Conservation (phyloP, 345 rosid species). For the Eucalyptus sp. region DNA sequence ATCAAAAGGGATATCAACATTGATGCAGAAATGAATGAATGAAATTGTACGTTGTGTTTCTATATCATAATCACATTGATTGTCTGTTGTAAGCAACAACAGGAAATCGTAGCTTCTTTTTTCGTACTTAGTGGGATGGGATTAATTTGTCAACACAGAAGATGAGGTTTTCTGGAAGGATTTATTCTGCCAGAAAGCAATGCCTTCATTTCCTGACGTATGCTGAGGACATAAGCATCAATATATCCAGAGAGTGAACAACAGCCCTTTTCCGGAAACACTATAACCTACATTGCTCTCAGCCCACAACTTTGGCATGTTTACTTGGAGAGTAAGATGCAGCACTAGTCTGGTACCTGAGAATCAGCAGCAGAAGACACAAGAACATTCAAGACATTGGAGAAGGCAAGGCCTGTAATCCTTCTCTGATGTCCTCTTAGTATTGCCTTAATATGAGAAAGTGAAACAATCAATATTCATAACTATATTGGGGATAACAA, state of each 20-base stretch:
- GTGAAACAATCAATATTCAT: no score
- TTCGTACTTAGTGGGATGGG: not conserved
- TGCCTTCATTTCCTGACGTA: not conserved
- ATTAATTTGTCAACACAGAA: not conserved
- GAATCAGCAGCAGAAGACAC: constrained; percentile 82
- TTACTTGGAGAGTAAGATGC: fast-evolving
- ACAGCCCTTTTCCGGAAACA: not conserved
- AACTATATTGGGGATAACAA: no score
- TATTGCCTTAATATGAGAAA: no score
- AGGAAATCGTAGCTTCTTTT: not conserved
- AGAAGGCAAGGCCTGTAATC: constrained; percentile 83
- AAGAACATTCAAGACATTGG: constrained; percentile 47
- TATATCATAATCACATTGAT: fast-evolving
- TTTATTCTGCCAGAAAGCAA: not conserved
- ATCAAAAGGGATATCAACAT: not conserved
- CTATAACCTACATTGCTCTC: not conserved
- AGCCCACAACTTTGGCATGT: not conserved
- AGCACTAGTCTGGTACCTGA: constrained; percentile 12
- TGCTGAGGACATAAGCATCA: not conserved
- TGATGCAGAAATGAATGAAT: not conserved
- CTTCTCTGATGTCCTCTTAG: constrained; percentile 9
- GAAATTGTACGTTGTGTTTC: not conserved
- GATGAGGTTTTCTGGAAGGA: not conserved
- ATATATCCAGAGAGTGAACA: not conserved
- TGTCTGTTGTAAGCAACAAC: not conserved